Base-by-base conservation (phyloP, 352 stramenopile genomes). In the Phytophthora cactorum region DNA sequence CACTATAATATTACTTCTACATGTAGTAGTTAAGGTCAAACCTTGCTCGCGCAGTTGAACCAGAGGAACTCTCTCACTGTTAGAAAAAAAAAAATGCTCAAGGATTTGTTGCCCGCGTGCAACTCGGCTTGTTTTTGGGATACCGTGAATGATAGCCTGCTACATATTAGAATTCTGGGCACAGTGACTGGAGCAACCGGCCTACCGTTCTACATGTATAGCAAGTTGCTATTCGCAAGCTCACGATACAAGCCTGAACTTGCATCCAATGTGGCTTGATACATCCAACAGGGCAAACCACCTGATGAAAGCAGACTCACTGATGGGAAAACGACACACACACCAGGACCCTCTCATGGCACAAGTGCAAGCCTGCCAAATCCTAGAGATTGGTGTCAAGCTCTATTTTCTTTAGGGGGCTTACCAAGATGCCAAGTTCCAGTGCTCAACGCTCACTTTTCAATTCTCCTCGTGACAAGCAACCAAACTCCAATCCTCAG, bases 81-180 rank as follows among this genome's bases (percentile, higher is more conserved):
- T 60, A 59, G 36, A 59, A 66, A 41, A 52, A 58, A 22, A 66
- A 46, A 17, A 31, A 46, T 63, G 25, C n/a, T 11, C 14, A 27
- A 22, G 36, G 15, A 22, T 39, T 39, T 64, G 57, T 58, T 65
- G 38, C 59, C 59, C 29, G 39, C n/a, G 29, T 66, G 34, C 36
- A 29, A 59, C 47, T 58, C 39, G 49, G 59, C 49, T 59, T 66
- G 43, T 60, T 60, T 66, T 46, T 66, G 47, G 27, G 46, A 56
- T 51, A 29, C 45, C 47, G 51, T 57, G 27, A 56, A 11, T 54
- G 15, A 14, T 28, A 41, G 11, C 47, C 47, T 53, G 41, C 22
- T 51, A 17, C 45, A 31, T 51, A 11, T 8, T 12, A 49, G n/a
- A 25, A 2, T n/a, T 31, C 44, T 38, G 8, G 32, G 32, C 32